Evolutionary conservation across 768 basidiomycete species (phyloP), one percentile per base, ranked within the genome.

Genomic region (Leccinum variicolor): DNA sequence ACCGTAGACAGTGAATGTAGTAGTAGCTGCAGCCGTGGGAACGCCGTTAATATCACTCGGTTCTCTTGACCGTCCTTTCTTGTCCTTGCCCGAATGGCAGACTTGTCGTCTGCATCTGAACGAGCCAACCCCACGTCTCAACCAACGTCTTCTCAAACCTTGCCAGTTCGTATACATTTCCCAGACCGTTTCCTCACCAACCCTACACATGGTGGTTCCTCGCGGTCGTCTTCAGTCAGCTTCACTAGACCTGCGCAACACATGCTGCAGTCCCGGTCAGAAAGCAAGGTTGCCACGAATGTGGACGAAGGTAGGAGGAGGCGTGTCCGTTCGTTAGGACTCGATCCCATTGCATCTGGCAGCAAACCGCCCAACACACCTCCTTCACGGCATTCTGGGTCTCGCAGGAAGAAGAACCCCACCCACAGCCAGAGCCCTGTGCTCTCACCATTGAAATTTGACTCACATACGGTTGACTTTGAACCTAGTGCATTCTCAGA

Each of bases 401-500:
- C 67, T 49, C 65, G 62, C 31, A 59, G 58, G 45, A 67, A 56
- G 60, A 69, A 65, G 46, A 55, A 50, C 26, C 54, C 49, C 6
- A 36, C 51, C 36, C 68, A 63, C 15, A 59, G 50, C 48, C 70
- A 61, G 47, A 23, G 54, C 9, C 23, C 53, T 19, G 34, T 57
- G 31, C 49, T 63, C 60, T 65, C 65, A 17, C 57, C 62, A 10
- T 56, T 62, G 23, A 75, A 62, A 64, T 64, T 61, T 56, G 75
- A 66, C 62, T 63, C 55, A 21, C 62, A 62, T 45, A 53, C 67
- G 46, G 60, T 65, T 61, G 75, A 77, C 56, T 75, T 75, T 52
- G 75, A 73, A 57, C 73, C 75, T 15, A 69, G 69, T 23, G 71
- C 74, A 31, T 87, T 90, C 71, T 87, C 87, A 1, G 84, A 91